Base-by-base conservation (phyloP, 305 asterid species). In the Plantago coronopus region DNA sequence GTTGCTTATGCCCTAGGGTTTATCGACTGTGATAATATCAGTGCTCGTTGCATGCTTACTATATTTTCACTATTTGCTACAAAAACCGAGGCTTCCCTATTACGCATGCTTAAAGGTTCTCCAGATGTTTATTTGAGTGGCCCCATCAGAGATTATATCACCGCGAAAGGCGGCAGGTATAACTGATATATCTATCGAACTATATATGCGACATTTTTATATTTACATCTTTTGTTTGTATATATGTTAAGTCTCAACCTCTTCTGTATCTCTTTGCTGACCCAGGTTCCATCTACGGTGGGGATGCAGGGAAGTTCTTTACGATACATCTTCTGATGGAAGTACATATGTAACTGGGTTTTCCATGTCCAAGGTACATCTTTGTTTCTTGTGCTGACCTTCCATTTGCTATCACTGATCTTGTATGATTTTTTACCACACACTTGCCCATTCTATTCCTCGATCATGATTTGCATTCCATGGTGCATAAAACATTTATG, bases 21-120 rank as follows among this genome's bases (percentile, higher is more conserved):
- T 81, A 94, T 89, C 48, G 97, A 94, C 72, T 89, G 96, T 69
- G 97, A 94, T 70, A 94, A 94, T 72, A 94, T 89, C 56, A 89
- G 99, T 77, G 99, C 99, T 49, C 96, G 99, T 43, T 94, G 99
- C 72, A 87, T 94, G 99, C 95, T 94, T 67, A 94, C 99, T 54
- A 94, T 94, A 75, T 94, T 94, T 76, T 78, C 99, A 45, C 80
- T 94, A 48, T 87, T 94, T 79, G 99, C 97, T 50, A 89, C 99
- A 54, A 94, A 94, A 72, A 94, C 99, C 1, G 97, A 94, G 78
- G 99, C 99, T 74, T 94, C 99, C 79, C 81, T 94, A 43, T 79
- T 94, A 21, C 97, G 97, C 64, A 89, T 89, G 99, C 97, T 94
- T 60, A 89, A 85, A 77, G 99, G 97, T 62, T 94, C 99, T 69